Percentiles rank a stretch among this genome's conserved stretches.
These are phyloP conservation scores for Jaltomata sinuosa DNA, from an alignment of 257 asterid genomes.

Conservation along the genomic window DNA sequence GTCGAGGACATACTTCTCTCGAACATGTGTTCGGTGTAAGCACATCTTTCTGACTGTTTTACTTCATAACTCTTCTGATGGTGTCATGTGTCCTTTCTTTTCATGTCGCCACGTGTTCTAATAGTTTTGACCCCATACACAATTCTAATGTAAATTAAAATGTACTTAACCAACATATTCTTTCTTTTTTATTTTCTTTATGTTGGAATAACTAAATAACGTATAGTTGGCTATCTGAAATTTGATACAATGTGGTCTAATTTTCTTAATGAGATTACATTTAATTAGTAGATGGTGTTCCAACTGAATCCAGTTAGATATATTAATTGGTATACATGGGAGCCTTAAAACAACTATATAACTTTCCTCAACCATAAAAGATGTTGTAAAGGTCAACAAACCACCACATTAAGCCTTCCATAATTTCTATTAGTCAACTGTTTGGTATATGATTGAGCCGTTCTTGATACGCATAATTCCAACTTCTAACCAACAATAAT, in stretches of 20 bases:
- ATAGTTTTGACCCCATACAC: background rate
- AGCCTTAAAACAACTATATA: background rate
- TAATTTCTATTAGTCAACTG: background rate
- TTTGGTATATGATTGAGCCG: background rate
- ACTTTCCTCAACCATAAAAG: background rate
- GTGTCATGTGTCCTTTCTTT: too few relatives aligned
- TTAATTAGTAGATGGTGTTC: background rate
- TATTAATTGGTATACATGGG: background rate
- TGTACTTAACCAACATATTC: background rate
- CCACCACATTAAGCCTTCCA: background rate
- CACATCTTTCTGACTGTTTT: too few relatives aligned
- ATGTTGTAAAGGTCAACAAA: background rate
- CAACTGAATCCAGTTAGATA: background rate
- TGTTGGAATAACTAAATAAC: background rate
- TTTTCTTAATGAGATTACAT: background rate
- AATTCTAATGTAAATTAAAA: background rate
- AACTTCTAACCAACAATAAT: background rate
- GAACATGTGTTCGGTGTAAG: too few relatives aligned
- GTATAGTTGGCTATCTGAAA: background rate
- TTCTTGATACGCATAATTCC: background rate
- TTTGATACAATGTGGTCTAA: background rate
- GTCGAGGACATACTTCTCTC: too few relatives aligned
- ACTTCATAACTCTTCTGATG: too few relatives aligned
- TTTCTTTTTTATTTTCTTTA: background rate
- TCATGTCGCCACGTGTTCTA: too few relatives aligned